A percentile compares a stretch with the other conserved stretches of the same genome.
These are phyloP conservation scores for Aspergillus egyptiacus DNA, from an alignment of 495 filamentous ascomycete species.

Conservation along the genomic window DNA sequence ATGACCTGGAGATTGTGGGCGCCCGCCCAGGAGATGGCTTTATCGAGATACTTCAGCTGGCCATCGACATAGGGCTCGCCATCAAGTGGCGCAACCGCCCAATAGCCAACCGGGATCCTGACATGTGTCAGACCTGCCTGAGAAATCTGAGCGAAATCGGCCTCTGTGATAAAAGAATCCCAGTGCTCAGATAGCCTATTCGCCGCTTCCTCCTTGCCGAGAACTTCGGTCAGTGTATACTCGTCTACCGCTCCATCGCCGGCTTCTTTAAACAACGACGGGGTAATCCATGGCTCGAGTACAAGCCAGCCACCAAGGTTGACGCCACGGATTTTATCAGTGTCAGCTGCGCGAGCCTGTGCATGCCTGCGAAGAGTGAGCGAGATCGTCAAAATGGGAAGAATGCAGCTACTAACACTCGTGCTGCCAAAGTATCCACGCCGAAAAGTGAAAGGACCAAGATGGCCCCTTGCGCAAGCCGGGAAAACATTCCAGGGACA, in stretches of 20 bases:
- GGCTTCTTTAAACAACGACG: conserved; percentile 51
- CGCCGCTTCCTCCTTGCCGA: conserved; percentile 47
- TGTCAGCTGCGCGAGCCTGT: conserved; percentile 29
- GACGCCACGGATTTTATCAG: conserved; percentile 47
- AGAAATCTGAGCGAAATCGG: conserved; percentile 63
- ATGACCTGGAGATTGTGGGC: conserved; percentile 58
- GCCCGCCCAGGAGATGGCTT: conserved; percentile 64
- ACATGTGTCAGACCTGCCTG: conserved; percentile 65
- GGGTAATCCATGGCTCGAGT: conserved; percentile 60
- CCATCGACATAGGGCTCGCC: conserved; percentile 71
- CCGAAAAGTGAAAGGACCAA: conserved; percentile 32
- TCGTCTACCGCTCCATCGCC: conserved; percentile 55
- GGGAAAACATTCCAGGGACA: conserved; percentile 38
- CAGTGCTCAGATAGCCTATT: conserved; percentile 49
- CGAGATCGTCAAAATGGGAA: not conserved
- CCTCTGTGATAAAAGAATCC: conserved; percentile 58
- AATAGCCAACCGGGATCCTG: conserved; percentile 75
- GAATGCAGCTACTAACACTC: conserved; percentile 29
- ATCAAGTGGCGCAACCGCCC: conserved; percentile 54
- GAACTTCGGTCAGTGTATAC: conserved; percentile 47
- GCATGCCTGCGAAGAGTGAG: conserved; percentile 26
- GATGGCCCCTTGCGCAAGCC: conserved; percentile 30
- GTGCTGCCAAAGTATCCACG: conserved; percentile 29
- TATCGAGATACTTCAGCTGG: conserved; percentile 58
- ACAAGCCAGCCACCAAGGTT: conserved; percentile 57